Conservation (phyloP, 208 protist species). For the Leishmania braziliensis region DNA sequence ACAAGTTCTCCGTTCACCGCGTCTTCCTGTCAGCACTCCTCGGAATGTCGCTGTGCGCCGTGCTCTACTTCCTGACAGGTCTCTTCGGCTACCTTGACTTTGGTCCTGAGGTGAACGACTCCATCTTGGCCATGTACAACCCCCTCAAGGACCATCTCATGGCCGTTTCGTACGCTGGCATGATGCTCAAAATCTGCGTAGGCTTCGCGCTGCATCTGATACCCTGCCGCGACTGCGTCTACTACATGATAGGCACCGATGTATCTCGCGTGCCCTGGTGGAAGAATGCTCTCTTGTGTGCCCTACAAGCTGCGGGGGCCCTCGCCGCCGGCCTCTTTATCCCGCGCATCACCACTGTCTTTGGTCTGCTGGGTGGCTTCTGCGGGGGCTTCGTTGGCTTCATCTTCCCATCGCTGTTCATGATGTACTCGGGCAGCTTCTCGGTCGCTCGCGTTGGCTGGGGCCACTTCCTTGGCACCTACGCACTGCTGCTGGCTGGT, state of each 20-base stretch:
- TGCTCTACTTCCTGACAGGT: conserved; percentile 73
- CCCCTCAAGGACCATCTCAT: conserved; percentile 56
- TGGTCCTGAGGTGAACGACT: conserved; percentile 40
- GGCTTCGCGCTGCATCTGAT: conserved; percentile 64
- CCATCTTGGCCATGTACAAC: conserved; percentile 67
- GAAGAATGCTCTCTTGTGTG: conserved; percentile 47
- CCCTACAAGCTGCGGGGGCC: conserved; percentile 28
- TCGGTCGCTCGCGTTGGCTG: conserved; percentile 34
- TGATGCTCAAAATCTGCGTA: conserved; percentile 76
- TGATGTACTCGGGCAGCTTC: conserved; percentile 14
- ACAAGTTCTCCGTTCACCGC: conserved; percentile 43
- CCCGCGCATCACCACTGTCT: conserved; percentile 64
- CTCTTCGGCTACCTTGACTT: conserved; percentile 90
- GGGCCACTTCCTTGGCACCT: conserved; percentile 57
- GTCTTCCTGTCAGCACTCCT: conserved; percentile 50
- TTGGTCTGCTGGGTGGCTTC: conserved; percentile 72
- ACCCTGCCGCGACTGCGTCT: conserved; percentile 58
- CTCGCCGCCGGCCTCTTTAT: conserved; percentile 76
- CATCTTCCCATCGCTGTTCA: conserved; percentile 75
- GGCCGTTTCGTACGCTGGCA: conserved; percentile 57
- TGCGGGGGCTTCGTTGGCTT: conserved; percentile 79
- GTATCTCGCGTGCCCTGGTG: conserved; percentile 44
- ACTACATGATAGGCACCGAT: conserved; percentile 47
- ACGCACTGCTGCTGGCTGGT: conserved; percentile 54
- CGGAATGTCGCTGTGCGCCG: conserved; percentile 46